Conservation (phyloP, 768 basidiomycete species). For the Suillus plorans region DNA sequence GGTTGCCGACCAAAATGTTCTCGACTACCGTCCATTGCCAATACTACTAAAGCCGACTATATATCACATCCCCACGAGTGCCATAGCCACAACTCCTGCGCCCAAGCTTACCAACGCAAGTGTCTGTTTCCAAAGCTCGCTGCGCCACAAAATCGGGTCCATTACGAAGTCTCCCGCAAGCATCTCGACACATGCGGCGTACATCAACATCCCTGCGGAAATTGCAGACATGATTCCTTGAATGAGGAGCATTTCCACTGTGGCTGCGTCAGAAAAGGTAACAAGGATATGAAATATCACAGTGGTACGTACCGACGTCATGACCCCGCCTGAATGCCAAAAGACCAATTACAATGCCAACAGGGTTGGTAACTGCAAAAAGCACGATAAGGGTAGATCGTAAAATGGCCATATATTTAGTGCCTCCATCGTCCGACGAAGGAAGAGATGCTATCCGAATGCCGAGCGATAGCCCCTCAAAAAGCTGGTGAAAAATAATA, state of each 20-base stretch:
- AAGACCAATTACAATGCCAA: constrained; percentile 64
- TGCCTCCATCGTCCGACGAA: constrained; percentile 27
- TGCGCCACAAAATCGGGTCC: constrained; percentile 51
- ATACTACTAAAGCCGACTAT: neutral
- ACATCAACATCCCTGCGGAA: constrained; percentile 82
- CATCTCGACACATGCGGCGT: constrained; percentile 85
- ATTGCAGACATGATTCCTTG: constrained; percentile 81
- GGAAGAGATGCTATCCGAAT: constrained; percentile 76
- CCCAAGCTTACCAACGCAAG: constrained; percentile 61
- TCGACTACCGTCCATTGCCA: neutral
- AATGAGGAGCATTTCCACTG: constrained; percentile 51
- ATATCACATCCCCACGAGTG: constrained; percentile 45
- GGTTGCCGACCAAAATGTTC: neutral
- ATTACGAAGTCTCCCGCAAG: constrained; percentile 84
- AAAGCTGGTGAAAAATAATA: constrained; percentile 80
- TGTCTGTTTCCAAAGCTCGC: constrained; percentile 38
- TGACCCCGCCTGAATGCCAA: constrained; percentile 39
- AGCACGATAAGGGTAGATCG: constrained; percentile 55
- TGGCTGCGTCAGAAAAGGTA: constrained; percentile 2
- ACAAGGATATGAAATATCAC: neutral
- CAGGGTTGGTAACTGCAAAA: constrained; percentile 75
- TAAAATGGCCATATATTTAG: constrained; percentile 33
- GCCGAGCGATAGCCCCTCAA: constrained; percentile 81
- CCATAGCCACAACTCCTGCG: constrained; percentile 64
- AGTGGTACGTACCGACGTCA: constrained; percentile 25